phyloP scores from a whole-genome alignment of 192 early-diverging fungal species.

The Cetraspora pellucida region DNA sequence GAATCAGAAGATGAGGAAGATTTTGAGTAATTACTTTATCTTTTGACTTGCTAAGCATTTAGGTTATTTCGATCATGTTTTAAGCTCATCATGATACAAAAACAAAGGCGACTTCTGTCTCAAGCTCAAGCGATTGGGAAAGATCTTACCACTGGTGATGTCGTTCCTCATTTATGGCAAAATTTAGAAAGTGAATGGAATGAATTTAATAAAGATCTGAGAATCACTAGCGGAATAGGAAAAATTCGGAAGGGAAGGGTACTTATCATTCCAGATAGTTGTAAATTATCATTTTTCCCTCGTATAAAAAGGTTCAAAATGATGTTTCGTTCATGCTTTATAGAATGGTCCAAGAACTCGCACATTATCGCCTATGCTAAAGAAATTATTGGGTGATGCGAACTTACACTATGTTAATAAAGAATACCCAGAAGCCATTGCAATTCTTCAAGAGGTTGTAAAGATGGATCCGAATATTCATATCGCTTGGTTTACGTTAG shows the following conservation, averaged over 20 bases:
- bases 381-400: constrained; percentile 70
- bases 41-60: not conserved
- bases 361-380: constrained; percentile 47
- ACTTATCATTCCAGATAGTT: not conserved
- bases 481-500: constrained; percentile 88
- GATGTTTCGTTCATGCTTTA: not conserved
- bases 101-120: constrained; percentile 18
- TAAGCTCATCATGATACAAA: not conserved
- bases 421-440: constrained; percentile 71
- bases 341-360: constrained; percentile 17
- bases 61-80: not conserved
- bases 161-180: constrained; percentile 25
- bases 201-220: constrained; percentile 31
- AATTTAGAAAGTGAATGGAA: constrained; percentile 33
- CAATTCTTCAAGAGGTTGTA: constrained; percentile 79
- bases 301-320: not conserved
- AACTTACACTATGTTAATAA: constrained; percentile 72
- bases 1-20: not conserved
- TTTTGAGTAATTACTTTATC: not conserved
- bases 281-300: not conserved
- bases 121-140: constrained; percentile 22
- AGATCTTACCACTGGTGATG: constrained; percentile 13
- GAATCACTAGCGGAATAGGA: constrained; percentile 29
- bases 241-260: constrained; percentile 13
- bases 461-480: constrained; percentile 67